A percentile compares a stretch with the other conserved stretches of the same genome.
These are phyloP conservation scores for Parafenestella ontariensis DNA, from an alignment of 2,329 filamentous ascomycete species.

Conservation along the genomic window DNA sequence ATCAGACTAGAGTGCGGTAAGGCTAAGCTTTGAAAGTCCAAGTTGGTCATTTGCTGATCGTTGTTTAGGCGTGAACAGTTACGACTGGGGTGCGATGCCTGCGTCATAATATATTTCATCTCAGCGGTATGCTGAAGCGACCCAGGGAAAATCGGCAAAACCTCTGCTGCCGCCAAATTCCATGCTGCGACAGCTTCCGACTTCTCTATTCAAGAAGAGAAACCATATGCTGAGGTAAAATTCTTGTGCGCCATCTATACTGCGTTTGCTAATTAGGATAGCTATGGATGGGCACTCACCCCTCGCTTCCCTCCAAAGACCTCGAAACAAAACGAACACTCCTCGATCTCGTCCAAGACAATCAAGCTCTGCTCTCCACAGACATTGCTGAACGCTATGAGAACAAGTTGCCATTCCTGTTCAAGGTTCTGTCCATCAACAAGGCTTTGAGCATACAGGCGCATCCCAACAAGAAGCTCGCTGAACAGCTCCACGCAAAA, in stretches of 20 bases:
- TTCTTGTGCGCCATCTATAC: neutral
- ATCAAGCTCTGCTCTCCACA: conserved; percentile 78
- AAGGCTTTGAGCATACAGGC: conserved; percentile 98
- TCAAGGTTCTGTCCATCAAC: conserved; percentile 96
- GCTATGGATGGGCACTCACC: conserved; percentile 99
- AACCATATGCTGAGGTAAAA: conserved; percentile 88
- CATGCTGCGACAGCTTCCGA: conserved; percentile 82
- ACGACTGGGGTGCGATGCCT: conserved; percentile 80
- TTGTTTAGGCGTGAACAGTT: conserved; percentile 89
- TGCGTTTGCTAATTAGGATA: conserved; percentile 52
- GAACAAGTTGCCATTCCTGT: conserved; percentile 88
- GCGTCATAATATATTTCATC: conserved; percentile 22
- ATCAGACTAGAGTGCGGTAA: conserved; percentile 80
- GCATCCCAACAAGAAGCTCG: conserved; percentile 93
- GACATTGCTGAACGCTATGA: conserved; percentile 78
- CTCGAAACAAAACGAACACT: conserved; percentile 82
- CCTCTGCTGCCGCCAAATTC: conserved; percentile 88
- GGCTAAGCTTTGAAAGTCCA: conserved; percentile 12
- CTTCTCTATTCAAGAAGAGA: conserved; percentile 81
- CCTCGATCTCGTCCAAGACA: conserved; percentile 85
- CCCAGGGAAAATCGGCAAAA: conserved; percentile 80
- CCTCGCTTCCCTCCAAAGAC: conserved; percentile 93
- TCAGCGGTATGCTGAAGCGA: conserved; percentile 35
- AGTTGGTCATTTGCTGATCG: conserved; percentile 24
- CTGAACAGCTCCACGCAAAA: conserved; percentile 82